Percentiles rank a stretch among this genome's conserved stretches.
These are phyloP conservation scores for Dipsacomyces acuminosporus DNA, from an alignment of 371 early-diverging fungal genomes.

Conservation along the genomic window DNA sequence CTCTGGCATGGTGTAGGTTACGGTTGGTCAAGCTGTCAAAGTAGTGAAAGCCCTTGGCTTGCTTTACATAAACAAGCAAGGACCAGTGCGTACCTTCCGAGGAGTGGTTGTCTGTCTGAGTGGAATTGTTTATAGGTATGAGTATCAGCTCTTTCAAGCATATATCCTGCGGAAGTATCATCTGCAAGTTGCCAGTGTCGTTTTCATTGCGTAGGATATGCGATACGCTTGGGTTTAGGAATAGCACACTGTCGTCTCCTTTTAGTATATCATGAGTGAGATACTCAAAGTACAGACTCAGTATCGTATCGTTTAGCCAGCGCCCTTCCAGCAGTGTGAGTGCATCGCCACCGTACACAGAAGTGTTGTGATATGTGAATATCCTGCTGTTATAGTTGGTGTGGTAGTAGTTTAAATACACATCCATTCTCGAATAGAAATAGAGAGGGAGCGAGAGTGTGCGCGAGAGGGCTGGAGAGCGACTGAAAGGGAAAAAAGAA, in stretches of 20 bases:
- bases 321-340: slow-evolving; percentile 27
- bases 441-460: too few relatives aligned
- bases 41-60: slow-evolving; percentile 22
- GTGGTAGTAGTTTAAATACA: too few relatives aligned
- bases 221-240: slow-evolving; percentile 29
- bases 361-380: slow-evolving; percentile 20
- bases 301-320: slow-evolving; percentile 34
- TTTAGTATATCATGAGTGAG: slow-evolving; percentile 24
- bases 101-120: background rate
- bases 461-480: too few relatives aligned
- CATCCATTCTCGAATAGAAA: too few relatives aligned
- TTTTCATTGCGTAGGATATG: slow-evolving; percentile 15
- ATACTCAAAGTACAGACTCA: slow-evolving; percentile 41
- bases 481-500: too few relatives aligned
- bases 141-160: slow-evolving; percentile 12
- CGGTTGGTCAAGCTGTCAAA: slow-evolving; percentile 38
- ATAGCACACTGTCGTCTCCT: slow-evolving; percentile 14
- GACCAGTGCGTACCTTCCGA: slow-evolving; percentile 29
- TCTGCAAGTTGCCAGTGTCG: background rate
- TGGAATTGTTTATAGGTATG: slow-evolving; percentile 24
- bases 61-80: slow-evolving; percentile 16
- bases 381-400: background rate
- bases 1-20: slow-evolving; percentile 19
- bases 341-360: slow-evolving; percentile 24
- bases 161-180: slow-evolving; percentile 13